These are phyloP conservation scores for Volvox africanus DNA, from an alignment of 139 green algal genomes.

Conservation along the genomic window DNA sequence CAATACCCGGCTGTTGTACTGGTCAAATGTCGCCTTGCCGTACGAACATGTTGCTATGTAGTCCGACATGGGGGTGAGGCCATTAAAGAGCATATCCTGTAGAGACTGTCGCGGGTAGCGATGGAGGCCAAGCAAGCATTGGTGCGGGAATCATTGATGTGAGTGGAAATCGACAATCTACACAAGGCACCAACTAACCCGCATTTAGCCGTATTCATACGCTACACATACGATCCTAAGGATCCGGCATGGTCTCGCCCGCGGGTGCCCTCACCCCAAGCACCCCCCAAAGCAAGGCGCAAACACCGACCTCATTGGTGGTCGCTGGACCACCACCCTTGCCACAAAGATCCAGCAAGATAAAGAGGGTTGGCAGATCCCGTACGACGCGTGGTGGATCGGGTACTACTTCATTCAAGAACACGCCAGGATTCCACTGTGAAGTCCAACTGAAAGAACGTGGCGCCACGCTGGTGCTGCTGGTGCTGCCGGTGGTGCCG, in stretches of 20 bases:
- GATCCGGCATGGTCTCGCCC: no score
- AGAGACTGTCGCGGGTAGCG: background rate
- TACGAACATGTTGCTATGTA: constrained; percentile 49
- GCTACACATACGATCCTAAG: no score
- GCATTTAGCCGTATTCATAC: no score
- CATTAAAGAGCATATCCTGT: constrained; percentile 9
- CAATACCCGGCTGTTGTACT: constrained; percentile 18
- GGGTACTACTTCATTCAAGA: background rate
- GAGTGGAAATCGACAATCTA: no score
- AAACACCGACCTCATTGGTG: background rate
- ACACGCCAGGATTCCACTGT: constrained; percentile 30
- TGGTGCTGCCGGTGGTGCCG: background rate
- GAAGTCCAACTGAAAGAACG: background rate
- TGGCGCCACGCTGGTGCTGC: background rate
- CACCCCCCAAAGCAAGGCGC: no score
- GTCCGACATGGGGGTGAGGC: constrained; percentile 27
- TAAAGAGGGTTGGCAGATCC: constrained; percentile 42
- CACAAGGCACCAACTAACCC: no score
- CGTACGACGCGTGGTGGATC: constrained; percentile 31
- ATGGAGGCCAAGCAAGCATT: no score
- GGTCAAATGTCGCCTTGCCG: constrained; percentile 44
- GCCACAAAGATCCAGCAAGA: constrained; percentile 41
- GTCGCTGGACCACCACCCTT: constrained; percentile 29
- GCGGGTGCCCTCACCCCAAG: no score
- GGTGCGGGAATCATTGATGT: no score